Conservation (phyloP, 2,329 filamentous ascomycete genomes). For the Pseudopithomyces chartarum region DNA sequence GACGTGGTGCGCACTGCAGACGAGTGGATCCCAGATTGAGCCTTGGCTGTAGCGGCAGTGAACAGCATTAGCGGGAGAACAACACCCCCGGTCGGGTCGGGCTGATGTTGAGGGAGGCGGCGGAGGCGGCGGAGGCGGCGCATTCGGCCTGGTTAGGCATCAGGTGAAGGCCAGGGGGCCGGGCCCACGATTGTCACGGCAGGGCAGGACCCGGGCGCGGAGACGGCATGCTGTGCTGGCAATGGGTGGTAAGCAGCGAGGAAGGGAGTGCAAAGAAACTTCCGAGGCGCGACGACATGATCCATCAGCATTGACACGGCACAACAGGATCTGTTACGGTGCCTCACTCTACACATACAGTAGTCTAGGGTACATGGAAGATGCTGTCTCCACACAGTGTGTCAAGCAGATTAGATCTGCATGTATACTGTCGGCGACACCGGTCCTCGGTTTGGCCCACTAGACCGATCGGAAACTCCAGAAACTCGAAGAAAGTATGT, state of each 20-base stretch:
- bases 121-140: background rate
- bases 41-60: background rate
- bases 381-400: too few relatives aligned
- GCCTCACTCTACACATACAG: too few relatives aligned
- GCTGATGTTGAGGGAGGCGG: conserved; percentile 6
- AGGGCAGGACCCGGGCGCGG: background rate
- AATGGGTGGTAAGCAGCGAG: background rate
- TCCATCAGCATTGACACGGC: too few relatives aligned
- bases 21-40: background rate
- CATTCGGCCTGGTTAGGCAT: conserved; percentile 1
- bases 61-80: background rate
- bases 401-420: too few relatives aligned
- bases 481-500: too few relatives aligned
- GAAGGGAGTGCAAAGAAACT: conserved; percentile 1
- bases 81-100: background rate
- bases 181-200: background rate
- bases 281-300: background rate
- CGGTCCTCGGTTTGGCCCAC: too few relatives aligned
- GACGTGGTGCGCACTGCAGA: background rate
- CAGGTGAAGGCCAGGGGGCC: background rate
- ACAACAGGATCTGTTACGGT: too few relatives aligned
- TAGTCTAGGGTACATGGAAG: too few relatives aligned
- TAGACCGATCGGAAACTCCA: too few relatives aligned
- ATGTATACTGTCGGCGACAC: too few relatives aligned
- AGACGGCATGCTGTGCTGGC: background rate